Evolutionary conservation across 2,329 filamentous ascomycete species (phyloP), one percentile per base, ranked within the genome.

Genomic region (Trichoderma koningii): DNA sequence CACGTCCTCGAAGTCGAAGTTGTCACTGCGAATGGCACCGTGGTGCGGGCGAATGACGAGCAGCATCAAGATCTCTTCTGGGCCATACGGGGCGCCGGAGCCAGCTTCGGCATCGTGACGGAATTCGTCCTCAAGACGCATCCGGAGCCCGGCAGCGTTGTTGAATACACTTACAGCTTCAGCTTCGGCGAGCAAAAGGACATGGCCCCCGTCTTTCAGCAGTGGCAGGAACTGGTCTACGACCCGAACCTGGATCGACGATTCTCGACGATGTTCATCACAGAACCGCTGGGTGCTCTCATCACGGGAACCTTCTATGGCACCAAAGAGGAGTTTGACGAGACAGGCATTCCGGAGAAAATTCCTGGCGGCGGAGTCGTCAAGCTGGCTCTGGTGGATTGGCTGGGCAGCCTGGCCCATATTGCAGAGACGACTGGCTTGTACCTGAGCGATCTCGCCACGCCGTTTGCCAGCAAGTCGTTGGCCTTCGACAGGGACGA

Each of bases 281-380:
- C 86, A 51, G 78, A 84, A 41, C 81, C 83, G 23, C 73, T 83
- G 0, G 85, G 85, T 1, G 80, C 81, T 62, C 71, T 87, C 65
- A 83, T 89, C 68, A 83, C 83, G 0, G 86, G 84, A 2, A 86
- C 83, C 0, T 89, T 85, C 69, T 89, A 87, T 70, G 87, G 87
- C 10, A 83, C 83, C 0, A 74, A 82, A 51, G 78, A 76, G 0
- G 86, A 89, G 70, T 89, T 81, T 69, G 70, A 82, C 3, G 79
- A 78, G 2, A 78, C 80, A 0, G 83, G 82, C 0, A 85, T 87
- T 26, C 75, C 78, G 2, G 71, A 74, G 21, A 78, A 74, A 63
- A 80, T 87, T 2, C 84, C 84, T 1, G 69, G 71, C 9, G 76
- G 73, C 12, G 72, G 77, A 5, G 73, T 72, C 12, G 69, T 78